Base-by-base conservation (phyloP, 495 filamentous ascomycete genomes). In the Terfezia claveryi region DNA sequence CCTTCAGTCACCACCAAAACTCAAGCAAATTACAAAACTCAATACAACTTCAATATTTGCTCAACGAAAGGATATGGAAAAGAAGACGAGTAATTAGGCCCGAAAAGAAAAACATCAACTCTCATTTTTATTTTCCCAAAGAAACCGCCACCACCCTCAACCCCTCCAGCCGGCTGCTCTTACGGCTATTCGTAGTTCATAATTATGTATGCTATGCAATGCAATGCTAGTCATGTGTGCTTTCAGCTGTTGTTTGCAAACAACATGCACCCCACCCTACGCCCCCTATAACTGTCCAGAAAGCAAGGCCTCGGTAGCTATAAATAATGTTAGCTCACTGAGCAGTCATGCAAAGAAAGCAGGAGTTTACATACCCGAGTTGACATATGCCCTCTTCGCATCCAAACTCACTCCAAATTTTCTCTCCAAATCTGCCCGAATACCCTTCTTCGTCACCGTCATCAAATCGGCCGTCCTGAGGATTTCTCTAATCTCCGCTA, bases 391-490 rank as follows among this genome's bases (percentile, higher is more conserved):
- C 68, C 85, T 78, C 73, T 79, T 84, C 53, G 76, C 68, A 65
- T 96, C 88, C 54, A 96, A 70, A 50, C 73, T 73, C 37, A 92
- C 78, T 36, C 81, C 83, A 66, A 94, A 99, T 59, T 87, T 76
- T 62, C 76, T 74, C 72, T 99, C 92, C 56, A 99, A 70, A 69
- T 99, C 92, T 56, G 75, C 68, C 75, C 94, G 95, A 70, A 99
- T 82, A 56, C 82, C 85, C 79, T 96, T 99, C 81, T 99, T 99
- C 58, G 92, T 96, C 36, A 96, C 83, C 10, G 73, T 85, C 91
- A 99, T 99, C 62, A 99, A 71, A 71, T 99, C 92, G 2, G 86
- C 86, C 2, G 83, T 87, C 58, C 79, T 73, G 51, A 99, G 71
- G 54, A 99, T 92, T 61, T 94, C 88, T 44, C 91, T 73, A 55